These are phyloP conservation scores for Porcisia hertigi DNA, from an alignment of 208 protist species.

Conservation along the genomic window DNA sequence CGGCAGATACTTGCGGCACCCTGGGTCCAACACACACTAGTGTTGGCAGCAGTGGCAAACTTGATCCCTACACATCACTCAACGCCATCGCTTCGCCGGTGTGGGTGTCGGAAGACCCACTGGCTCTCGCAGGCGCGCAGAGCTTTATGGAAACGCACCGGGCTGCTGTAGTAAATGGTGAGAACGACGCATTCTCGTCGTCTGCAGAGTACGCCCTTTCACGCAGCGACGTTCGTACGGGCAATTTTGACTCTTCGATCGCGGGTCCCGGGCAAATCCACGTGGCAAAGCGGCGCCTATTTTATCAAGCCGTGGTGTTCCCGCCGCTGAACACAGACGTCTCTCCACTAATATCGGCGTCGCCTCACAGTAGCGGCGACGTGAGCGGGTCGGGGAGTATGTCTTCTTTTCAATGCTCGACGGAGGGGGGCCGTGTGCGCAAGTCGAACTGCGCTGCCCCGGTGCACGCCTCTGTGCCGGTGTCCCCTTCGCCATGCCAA, in stretches of 20 bases:
- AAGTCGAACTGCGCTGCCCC: slow-evolving; percentile 4
- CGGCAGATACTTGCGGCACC: not conserved
- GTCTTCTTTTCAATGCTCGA: slow-evolving; percentile 8
- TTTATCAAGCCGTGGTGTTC: slow-evolving; percentile 31
- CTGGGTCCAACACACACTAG: not conserved
- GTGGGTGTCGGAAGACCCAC: slow-evolving; percentile 21
- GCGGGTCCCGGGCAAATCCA: slow-evolving; percentile 15
- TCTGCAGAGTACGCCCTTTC: slow-evolving; percentile 4
- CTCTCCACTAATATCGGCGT: not conserved
- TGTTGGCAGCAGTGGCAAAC: slow-evolving; percentile 13
- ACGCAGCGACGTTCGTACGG: not conserved
- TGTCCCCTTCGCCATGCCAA: slow-evolving; percentile 17
- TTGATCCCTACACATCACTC: slow-evolving; percentile 22
- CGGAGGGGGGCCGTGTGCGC: slow-evolving; percentile 2
- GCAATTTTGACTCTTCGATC: not conserved
- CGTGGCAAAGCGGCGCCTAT: slow-evolving; percentile 30
- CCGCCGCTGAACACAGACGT: slow-evolving; percentile 4
- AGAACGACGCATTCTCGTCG: slow-evolving; percentile 1
- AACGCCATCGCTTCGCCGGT: slow-evolving; percentile 2
- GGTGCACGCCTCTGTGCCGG: slow-evolving; percentile 6
- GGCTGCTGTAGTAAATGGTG: not conserved
- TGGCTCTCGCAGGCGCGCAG: slow-evolving; percentile 26
- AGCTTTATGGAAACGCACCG: slow-evolving; percentile 16
- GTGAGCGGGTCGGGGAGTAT: not conserved
- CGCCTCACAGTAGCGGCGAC: not conserved